These are phyloP conservation scores for Thyridium curvatum DNA, from an alignment of 2,329 filamentous ascomycete species.

Conservation along the genomic window DNA sequence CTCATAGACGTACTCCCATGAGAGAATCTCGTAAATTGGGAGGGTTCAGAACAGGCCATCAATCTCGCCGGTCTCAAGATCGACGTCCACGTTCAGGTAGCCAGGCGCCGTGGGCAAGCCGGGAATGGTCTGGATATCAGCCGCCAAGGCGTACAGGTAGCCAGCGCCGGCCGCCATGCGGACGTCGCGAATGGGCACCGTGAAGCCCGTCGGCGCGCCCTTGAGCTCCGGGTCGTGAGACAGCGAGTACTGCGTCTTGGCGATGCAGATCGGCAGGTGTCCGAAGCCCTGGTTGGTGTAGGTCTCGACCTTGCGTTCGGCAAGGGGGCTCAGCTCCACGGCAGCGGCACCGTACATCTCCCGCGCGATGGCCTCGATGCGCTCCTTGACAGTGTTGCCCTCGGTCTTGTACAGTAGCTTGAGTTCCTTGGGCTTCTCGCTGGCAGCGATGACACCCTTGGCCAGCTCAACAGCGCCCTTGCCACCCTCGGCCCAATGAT, in stretches of 20 bases:
- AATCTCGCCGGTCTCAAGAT: slow-evolving; percentile 77
- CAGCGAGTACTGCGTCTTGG: slow-evolving; percentile 97
- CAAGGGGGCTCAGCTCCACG: slow-evolving; percentile 89
- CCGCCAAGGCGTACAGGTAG: slow-evolving; percentile 77
- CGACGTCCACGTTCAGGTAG: slow-evolving; percentile 88
- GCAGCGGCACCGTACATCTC: slow-evolving; percentile 89
- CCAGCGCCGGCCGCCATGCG: slow-evolving; percentile 90
- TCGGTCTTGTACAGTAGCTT: slow-evolving; percentile 79
- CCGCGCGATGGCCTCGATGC: slow-evolving; percentile 83
- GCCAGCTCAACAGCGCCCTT: slow-evolving; percentile 85
- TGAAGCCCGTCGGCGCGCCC: slow-evolving; percentile 91
- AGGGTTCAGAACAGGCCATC: slow-evolving; percentile 73
- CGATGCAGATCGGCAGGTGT: slow-evolving; percentile 90
- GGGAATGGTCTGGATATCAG: slow-evolving; percentile 97
- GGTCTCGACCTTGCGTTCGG: slow-evolving; percentile 92
- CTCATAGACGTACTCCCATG: too few relatives aligned
- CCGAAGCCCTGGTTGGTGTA: slow-evolving; percentile 90
- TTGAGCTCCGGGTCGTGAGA: slow-evolving; percentile 91
- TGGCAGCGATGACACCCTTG: slow-evolving; percentile 76
- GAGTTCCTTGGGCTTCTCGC: slow-evolving; percentile 79
- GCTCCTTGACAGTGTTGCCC: slow-evolving; percentile 68
- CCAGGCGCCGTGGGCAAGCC: slow-evolving; percentile 91
- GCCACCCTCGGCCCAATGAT: slow-evolving; percentile 96
- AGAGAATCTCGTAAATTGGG: too few relatives aligned
- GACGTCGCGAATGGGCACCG: slow-evolving; percentile 89